Base-by-base conservation (phyloP, 805 yeast species). In the Barnettozyma botsteinii region DNA sequence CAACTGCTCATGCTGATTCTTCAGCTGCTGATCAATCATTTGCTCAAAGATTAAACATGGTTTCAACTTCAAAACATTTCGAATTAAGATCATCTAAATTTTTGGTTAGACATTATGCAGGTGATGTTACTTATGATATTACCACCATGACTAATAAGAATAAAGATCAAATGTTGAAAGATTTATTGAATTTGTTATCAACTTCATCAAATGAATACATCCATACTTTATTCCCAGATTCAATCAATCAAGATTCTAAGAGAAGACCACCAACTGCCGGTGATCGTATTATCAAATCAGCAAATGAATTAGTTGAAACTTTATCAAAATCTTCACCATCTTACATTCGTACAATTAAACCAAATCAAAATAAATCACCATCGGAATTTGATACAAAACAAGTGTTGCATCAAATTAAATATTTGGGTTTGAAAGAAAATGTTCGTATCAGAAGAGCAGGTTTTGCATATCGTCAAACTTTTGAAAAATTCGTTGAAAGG, bases 381-480 rank as follows among this genome's bases (percentile, higher is more conserved):
- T 68, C 79, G 29, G 98, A 91, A 53, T 93, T 85, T 59, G 95
- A 89, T 56, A 79, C 79, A 41, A 78, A 75, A 40, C 95, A 88
- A 49, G 98, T 93, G 7, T 69, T 93, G 50, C 98, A 93, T 62
- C 98, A 93, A 67, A 82, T 93, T 50, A 93, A 93, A 57, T 93
- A 93, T 62, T 72, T 93, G 50, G 98, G 98, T 59, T 70, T 93
- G 62, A 93, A 93, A 57, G 98, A 93, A 62, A 93, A 93, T 62
- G 98, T 93, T 37, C 77, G 98, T 48, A 93, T 93, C 51, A 79
- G 98, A 71, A 83, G 98, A 69, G 98, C 98, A 0, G 98, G 98
- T 35, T 93, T 93, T 63, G 98, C 98, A 1, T 93, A 89, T 57
- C 81, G 98, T 65, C 95, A 94, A 50, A 85, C 96, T 0, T 93